A percentile compares a stretch with the other conserved stretches of the same genome.
phyloP scores from a whole-genome alignment of 2,329 filamentous ascomycete species.

The Hirsutella rhossiliensis region DNA sequence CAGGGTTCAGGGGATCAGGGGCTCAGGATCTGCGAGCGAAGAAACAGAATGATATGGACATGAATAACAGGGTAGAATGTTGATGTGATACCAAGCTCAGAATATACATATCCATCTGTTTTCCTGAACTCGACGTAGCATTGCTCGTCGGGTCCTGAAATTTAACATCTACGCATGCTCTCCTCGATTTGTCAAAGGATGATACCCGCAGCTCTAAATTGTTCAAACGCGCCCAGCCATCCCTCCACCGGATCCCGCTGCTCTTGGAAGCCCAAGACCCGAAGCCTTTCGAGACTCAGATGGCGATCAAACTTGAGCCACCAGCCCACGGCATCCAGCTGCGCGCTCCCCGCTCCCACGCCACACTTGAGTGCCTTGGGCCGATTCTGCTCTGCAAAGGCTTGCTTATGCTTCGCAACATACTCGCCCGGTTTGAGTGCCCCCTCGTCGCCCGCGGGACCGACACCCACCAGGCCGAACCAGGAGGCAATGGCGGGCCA shows the following conservation, averaged over 20 bases:
- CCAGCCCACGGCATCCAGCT: conserved; percentile 30
- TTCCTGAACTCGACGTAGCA: no score
- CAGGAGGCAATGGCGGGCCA: conserved; percentile 18
- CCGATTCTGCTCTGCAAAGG: conserved; percentile 15
- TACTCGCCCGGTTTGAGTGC: conserved; percentile 16
- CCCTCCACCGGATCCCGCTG: conserved; percentile 23
- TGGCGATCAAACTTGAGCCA: conserved; percentile 36
- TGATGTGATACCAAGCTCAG: no score
- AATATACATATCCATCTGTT: no score
- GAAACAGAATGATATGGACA: no score
- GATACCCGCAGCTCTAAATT: conserved; percentile 26
- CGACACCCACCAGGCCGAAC: conserved; percentile 18
- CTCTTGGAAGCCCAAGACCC: conserved; percentile 24
- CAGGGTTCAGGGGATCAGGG: no score
- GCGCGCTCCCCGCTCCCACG: conserved; percentile 22
- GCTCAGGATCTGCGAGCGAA: no score
- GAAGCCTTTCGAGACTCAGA: conserved; percentile 27
- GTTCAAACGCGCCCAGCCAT: conserved; percentile 30
- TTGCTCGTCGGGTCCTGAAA: no score
- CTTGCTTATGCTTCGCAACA: conserved; percentile 13
- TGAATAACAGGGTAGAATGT: no score
- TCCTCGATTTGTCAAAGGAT: conserved; percentile 13
- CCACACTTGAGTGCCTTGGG: conserved; percentile 15
- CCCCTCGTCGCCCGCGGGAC: conserved; percentile 4
- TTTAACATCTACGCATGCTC: no score